phyloP scores from a whole-genome alignment of 2,329 filamentous ascomycete species.

The Aspergillus quadricinctus region DNA sequence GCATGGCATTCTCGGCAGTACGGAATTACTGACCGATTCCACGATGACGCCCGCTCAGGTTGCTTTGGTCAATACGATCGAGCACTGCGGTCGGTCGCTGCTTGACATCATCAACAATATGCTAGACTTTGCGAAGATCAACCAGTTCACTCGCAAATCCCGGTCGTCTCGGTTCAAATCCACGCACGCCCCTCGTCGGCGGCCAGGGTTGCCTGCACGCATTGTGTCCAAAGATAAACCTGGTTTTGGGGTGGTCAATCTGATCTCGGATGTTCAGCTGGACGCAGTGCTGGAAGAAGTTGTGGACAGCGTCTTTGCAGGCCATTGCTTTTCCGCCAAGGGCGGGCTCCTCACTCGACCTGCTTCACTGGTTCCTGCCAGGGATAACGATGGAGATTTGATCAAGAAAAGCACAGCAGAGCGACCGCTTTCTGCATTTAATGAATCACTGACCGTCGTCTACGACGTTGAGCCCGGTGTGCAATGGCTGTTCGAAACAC shows the following conservation, averaged over 20 bases:
- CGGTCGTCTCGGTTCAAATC: neutral
- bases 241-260: neutral
- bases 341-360: neutral
- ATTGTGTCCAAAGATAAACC: neutral
- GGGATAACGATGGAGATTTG: neutral
- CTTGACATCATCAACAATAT: constrained; percentile 41
- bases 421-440: neutral
- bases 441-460: constrained; percentile 15
- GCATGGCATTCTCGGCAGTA: constrained; percentile 33
- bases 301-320: constrained; percentile 22
- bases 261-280: constrained; percentile 11
- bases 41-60: constrained; percentile 23
- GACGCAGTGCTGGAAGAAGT: constrained; percentile 23
- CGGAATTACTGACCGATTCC: constrained; percentile 31
- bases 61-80: constrained; percentile 32
- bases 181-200: neutral
- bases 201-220: constrained; percentile 1
- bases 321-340: constrained; percentile 18
- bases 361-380: neutral
- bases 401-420: neutral
- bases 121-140: constrained; percentile 30
- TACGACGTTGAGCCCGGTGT: constrained; percentile 41
- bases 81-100: constrained; percentile 39
- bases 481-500: constrained; percentile 43
- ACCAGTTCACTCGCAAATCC: constrained; percentile 10